Evolutionary conservation across 2,329 filamentous ascomycete species (phyloP), one percentile per base, ranked within the genome.

Genomic region (Colletotrichum sansevieriae): DNA sequence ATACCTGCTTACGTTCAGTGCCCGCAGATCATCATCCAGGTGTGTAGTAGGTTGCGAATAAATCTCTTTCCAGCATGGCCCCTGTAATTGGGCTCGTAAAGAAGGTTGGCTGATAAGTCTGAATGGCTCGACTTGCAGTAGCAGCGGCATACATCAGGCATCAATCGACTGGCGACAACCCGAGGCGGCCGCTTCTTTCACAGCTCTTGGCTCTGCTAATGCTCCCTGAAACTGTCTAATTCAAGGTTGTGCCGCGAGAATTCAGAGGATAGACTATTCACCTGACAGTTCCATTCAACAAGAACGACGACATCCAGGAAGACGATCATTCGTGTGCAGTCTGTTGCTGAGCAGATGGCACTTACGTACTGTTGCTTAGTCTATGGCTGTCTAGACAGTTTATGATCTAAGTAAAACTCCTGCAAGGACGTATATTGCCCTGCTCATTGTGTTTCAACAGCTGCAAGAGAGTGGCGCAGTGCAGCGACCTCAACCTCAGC

Each of bases 391-490:
- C 57, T 43, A 49, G 63, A 58, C 59, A 25, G 9, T 35, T 12
- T 33, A 22, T 18, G 18, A 20, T 13, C 18, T 10, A 22, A 29
- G 20, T 9, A 13, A 39, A 9, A 25, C 44, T 18, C 43, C 20
- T 64, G 41, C 18, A 52, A 63, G 49, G 25, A 56, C n/a, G 18
- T 18, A 12, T 10, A 52, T 29, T 7, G 22, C 39, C 20, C 39
- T 10, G 22, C 39, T 25, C 39, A 22, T 49, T 20, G 25, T 12
- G 41, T 18, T 55, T 55, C 15, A 6, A 18, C 25, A 41, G 33
- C 46, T 52, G 54, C 65, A 54, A 29, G 39, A 51, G 35, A 37
- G 33, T 43, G 57, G 49, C 35, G 37, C 65, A 44, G 60, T 9
- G 20, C 52, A 46, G 37, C 37, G 39, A 52, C 35, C 37, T 44